Evolutionary conservation across 257 asterid species (phyloP).

Genomic region (Haberlea rhodopensis): DNA sequence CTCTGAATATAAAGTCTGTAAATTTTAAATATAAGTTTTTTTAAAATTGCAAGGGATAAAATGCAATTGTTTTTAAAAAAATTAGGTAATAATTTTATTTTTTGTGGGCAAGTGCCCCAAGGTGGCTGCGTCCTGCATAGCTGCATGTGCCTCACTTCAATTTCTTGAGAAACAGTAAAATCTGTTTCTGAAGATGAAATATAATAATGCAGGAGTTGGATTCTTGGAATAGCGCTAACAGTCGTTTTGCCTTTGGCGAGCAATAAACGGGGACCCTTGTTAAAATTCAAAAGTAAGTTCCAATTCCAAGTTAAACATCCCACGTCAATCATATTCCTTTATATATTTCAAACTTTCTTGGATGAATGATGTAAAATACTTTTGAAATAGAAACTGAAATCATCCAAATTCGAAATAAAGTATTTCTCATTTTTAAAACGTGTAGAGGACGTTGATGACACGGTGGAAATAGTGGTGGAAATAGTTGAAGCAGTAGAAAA

Average conservation of each 20-base stretch:
- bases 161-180: no score
- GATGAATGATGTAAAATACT: no score
- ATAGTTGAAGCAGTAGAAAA: constrained; percentile 55
- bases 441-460: constrained; percentile 52
- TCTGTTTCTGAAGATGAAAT: neutral
- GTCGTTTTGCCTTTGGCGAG: neutral
- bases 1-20: no score
- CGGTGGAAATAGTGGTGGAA: constrained; percentile 55
- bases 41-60: no score
- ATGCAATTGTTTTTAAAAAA: no score
- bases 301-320: neutral
- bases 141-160: no score
- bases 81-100: no score
- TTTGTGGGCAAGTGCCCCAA: no score
- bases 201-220: neutral
- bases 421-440: neutral
- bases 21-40: no score
- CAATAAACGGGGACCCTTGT: neutral
- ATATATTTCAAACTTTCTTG: neutral
- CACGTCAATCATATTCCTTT: neutral
- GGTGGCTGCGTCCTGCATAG: no score
- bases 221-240: neutral
- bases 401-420: no score
- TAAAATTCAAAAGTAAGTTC: neutral
- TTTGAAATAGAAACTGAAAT: no score